phyloP scores from a whole-genome alignment of 345 rosid genomes.

The Salix udensis region DNA sequence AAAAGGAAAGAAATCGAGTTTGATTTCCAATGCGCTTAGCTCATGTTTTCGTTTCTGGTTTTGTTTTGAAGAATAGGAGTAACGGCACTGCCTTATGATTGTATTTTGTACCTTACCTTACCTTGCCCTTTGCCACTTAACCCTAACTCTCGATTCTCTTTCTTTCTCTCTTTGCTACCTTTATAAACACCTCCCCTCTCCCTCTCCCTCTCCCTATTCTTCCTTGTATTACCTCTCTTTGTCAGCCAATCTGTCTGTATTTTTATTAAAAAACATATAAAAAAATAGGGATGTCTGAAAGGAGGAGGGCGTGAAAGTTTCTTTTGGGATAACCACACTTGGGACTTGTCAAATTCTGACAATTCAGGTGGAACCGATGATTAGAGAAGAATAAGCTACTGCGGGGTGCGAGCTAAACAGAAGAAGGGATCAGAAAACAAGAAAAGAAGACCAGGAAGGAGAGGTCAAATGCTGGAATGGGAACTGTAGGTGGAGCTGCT shows the following conservation, averaged over 20 bases:
- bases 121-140: not conserved
- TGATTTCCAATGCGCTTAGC: slow-evolving; percentile 1
- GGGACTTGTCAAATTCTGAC: slow-evolving; percentile 42
- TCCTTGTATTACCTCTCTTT: not conserved
- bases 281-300: slow-evolving; percentile 13
- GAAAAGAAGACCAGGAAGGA: slow-evolving; percentile 1
- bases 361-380: slow-evolving; percentile 17
- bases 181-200: slow-evolving; percentile 17
- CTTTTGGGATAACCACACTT: slow-evolving; percentile 30
- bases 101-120: slow-evolving; percentile 40
- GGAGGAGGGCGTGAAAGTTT: slow-evolving; percentile 12
- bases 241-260: not conserved
- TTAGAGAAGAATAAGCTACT: not conserved
- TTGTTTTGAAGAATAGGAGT: slow-evolving; percentile 30
- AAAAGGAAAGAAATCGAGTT: not conserved
- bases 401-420: not conserved
- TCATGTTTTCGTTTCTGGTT: not conserved
- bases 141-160: slow-evolving; percentile 4
- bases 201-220: not conserved
- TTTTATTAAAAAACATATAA: not conserved
- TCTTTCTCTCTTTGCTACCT: slow-evolving; percentile 4
- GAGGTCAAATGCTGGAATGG: not conserved
- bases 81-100: slow-evolving; percentile 65
- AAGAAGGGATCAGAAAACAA: not conserved
- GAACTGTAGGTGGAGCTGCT: not conserved